A percentile compares a stretch with the other conserved stretches of the same genome.
Conservation (phyloP, 2,329 filamentous ascomycete species). For the Aspergillus chevalieri region DNA sequence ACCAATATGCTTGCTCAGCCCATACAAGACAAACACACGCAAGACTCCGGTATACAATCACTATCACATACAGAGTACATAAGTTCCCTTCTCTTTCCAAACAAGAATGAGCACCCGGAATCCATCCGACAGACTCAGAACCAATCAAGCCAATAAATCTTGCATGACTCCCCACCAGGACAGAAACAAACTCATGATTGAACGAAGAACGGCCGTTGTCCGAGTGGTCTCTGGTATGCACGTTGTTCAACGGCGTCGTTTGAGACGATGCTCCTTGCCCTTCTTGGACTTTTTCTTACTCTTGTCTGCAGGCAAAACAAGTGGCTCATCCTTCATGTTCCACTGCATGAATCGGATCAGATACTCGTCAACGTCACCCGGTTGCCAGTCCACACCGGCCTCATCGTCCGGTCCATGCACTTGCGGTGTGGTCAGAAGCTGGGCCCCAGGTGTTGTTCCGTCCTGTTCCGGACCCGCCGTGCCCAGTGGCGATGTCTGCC, state of each 20-base stretch:
- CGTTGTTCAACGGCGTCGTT: constrained; percentile 25
- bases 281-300: constrained; percentile 44
- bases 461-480: constrained; percentile 29
- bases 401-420: constrained; percentile 19
- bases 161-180: too few species aligned
- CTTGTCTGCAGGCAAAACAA: constrained; percentile 44
- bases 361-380: constrained; percentile 66
- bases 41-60: neutral
- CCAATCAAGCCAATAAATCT: neutral
- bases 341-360: constrained; percentile 65
- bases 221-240: too few species aligned
- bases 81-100: too few species aligned
- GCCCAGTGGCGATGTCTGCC: constrained; percentile 14
- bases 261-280: constrained; percentile 42
- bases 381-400: constrained; percentile 38
- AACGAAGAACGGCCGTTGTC: too few species aligned
- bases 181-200: constrained; percentile 1
- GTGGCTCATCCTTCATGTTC: constrained; percentile 45
- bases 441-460: constrained; percentile 8
- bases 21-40: neutral
- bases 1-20: too few species aligned
- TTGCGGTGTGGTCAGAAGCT: constrained; percentile 10
- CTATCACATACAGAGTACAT: neutral
- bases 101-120: neutral
- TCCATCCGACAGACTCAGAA: neutral